phyloP scores from a whole-genome alignment of 2,329 filamentous ascomycete species.

The Sporothrix pseudoabietina region DNA sequence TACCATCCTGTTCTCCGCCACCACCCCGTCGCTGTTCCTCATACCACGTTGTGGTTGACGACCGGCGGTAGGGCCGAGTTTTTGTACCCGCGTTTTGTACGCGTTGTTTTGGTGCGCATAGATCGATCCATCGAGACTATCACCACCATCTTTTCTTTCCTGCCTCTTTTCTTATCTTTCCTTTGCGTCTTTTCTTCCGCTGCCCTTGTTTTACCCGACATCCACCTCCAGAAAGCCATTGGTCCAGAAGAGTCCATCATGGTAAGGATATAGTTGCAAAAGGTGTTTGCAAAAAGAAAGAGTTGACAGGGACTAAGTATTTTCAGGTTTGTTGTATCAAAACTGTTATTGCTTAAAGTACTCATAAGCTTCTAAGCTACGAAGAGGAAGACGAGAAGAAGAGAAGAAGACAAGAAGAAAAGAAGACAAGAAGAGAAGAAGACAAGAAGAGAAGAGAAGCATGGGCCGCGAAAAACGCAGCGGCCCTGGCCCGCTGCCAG shows the following conservation, averaged over 20 bases:
- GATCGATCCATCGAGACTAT: background rate
- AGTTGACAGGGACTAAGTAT: background rate
- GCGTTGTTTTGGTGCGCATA: background rate
- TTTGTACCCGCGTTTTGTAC: background rate
- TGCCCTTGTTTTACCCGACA: background rate
- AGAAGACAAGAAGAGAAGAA: constrained; percentile 32
- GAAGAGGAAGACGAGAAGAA: constrained; percentile 26
- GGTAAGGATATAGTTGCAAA: constrained; percentile 34
- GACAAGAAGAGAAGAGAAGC: constrained; percentile 33
- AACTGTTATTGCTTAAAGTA: too few relatives aligned
- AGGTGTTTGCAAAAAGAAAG: constrained; percentile 33
- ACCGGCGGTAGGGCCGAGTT: constrained; percentile 1
- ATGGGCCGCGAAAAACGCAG: constrained; percentile 40
- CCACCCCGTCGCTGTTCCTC: background rate
- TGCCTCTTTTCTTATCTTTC: background rate
- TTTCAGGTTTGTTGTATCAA: too few relatives aligned
- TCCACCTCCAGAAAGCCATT: background rate
- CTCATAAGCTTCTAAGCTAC: too few relatives aligned
- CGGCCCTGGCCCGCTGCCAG: constrained; percentile 36
- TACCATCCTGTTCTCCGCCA: constrained; percentile 9
- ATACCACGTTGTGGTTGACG: constrained; percentile 19
- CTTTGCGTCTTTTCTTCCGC: background rate
- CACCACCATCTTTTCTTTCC: background rate
- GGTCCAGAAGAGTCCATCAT: constrained; percentile 28
- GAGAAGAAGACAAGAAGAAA: constrained; percentile 33